Base-by-base conservation (phyloP, 2,329 filamentous ascomycete species). In the Cordyceps farinosa region DNA sequence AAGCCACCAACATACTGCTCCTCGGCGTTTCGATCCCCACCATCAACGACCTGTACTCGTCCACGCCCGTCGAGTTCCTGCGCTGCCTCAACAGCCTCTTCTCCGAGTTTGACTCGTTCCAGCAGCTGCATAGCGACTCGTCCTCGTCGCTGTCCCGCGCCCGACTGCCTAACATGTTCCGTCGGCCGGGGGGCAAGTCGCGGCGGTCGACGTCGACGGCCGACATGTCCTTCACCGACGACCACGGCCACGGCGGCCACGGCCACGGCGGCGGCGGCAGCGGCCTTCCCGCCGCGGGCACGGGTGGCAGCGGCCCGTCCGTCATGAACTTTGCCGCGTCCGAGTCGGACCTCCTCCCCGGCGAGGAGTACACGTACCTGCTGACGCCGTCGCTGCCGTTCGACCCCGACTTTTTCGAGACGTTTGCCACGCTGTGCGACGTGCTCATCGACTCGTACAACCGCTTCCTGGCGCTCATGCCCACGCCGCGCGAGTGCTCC, bases 351-450 rank as follows among this genome's bases (percentile, higher is more conserved):
- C 81, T 92, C 30, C 79, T 90, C 1, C 89, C 90, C 0, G 92
- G 92, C 44, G 92, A 96, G 72, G 91, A 96, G 70, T 99, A 97
- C 74, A 87, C 87, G 0, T 88, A 94, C 73, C 82, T 99, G 1
- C 83, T 97, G 27, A 98, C 94, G n/a, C 95, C 95, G 0, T 89
- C 88, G 17, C 79, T 99, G 54, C 95, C 95, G 0, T 99, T 99
- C 72, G 93, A 98, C 67, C 95, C 95, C 0, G 95, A 99, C 76
- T 99, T 97, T 71, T 95, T 94, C 75, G 92, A 96, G 78, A 97
- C 93, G 0, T 98, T 98, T 78, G 90, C 92, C 15, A 97, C 95
- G 13, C 82, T 99, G 7, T 98, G 95, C 78, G 95, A 99, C 73
- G 91, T 96, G 3, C 79, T 99, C 65, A 96, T 97, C 70, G 95